Evolutionary conservation across 2,329 filamentous ascomycete species (phyloP).

Genomic region (Sphaerostilbella broomeana): DNA sequence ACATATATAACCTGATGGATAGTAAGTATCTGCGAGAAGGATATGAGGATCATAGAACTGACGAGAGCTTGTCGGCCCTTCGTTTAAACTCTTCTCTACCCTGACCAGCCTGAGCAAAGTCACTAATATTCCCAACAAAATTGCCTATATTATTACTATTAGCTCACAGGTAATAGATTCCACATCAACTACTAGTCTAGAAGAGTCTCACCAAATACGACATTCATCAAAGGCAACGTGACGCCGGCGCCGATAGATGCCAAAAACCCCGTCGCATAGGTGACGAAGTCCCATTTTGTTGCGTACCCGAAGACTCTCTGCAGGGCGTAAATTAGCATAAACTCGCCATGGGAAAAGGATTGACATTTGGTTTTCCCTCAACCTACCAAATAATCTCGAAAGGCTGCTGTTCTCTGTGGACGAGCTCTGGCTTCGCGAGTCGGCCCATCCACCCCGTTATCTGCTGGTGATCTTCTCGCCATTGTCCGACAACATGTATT

Average conservation of each 20-base stretch:
- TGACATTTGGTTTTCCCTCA: not conserved
- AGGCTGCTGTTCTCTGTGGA: conserved; percentile 38
- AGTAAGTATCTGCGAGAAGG: not conserved
- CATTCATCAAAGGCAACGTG: conserved; percentile 54
- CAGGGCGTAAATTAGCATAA: not conserved
- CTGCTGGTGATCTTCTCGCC: conserved; percentile 5
- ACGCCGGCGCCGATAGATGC: conserved; percentile 47
- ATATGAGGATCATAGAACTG: conserved; percentile 16
- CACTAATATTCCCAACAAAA: conserved; percentile 43
- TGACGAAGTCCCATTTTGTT: conserved; percentile 43
- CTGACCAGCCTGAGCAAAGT: conserved; percentile 25
- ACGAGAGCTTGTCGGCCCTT: conserved; percentile 40
- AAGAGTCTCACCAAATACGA: conserved; percentile 43
- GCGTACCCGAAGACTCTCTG: conserved; percentile 49
- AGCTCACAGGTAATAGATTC: not conserved
- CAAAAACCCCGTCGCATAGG: conserved; percentile 40
- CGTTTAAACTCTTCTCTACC: conserved; percentile 34
- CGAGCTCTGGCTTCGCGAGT: conserved; percentile 29
- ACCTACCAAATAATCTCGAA: conserved; percentile 38
- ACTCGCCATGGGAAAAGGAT: not conserved
- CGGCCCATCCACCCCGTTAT: conserved; percentile 22
- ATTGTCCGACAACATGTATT: not conserved
- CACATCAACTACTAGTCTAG: not conserved
- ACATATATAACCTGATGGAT: conserved; percentile 52
- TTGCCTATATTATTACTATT: conserved; percentile 24